Evolutionary conservation across 805 yeast species (phyloP).

Genomic region (Vanderwaltozyma tropicalis): DNA sequence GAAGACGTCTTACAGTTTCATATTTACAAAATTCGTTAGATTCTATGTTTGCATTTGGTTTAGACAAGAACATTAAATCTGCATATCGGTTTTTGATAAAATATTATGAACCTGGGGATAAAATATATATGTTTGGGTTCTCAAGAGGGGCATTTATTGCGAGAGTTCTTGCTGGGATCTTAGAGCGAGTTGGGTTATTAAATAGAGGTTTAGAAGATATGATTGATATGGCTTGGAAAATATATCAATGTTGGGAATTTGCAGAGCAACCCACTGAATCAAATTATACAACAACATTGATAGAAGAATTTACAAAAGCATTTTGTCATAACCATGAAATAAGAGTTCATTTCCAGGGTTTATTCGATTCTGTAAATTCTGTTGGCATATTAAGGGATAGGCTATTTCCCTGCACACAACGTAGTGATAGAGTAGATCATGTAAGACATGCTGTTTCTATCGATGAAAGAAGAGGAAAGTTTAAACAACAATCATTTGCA

Average conservation of each 20-base stretch:
- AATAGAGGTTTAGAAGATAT: conserved; percentile 45
- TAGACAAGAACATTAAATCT: conserved; percentile 46
- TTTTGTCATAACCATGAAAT: conserved; percentile 39
- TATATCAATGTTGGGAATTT: conserved; percentile 48
- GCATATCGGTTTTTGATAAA: conserved; percentile 46
- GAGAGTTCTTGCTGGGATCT: conserved; percentile 53
- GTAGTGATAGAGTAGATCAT: conserved; percentile 42
- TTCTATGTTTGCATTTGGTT: conserved; percentile 41
- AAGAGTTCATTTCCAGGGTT: conserved; percentile 47
- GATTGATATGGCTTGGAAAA: conserved; percentile 51
- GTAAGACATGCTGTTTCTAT: conserved; percentile 58
- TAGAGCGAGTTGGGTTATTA: conserved; percentile 52
- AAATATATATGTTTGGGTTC: conserved; percentile 48
- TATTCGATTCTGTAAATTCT: conserved; percentile 62
- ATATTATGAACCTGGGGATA: conserved; percentile 40
- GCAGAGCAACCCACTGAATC: conserved; percentile 47
- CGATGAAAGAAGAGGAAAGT: conserved; percentile 57
- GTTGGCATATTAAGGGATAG: conserved; percentile 51
- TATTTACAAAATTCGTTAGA: conserved; percentile 28
- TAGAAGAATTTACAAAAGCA: conserved; percentile 44
- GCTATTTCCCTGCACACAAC: conserved; percentile 47
- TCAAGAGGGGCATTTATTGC: conserved; percentile 60
- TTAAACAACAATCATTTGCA: conserved; percentile 44
- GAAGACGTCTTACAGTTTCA: conserved; percentile 13
- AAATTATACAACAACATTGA: conserved; percentile 35